These are phyloP conservation scores for Ustilago xerochloae DNA, from an alignment of 1,284 basidiomycete species.

Conservation along the genomic window DNA sequence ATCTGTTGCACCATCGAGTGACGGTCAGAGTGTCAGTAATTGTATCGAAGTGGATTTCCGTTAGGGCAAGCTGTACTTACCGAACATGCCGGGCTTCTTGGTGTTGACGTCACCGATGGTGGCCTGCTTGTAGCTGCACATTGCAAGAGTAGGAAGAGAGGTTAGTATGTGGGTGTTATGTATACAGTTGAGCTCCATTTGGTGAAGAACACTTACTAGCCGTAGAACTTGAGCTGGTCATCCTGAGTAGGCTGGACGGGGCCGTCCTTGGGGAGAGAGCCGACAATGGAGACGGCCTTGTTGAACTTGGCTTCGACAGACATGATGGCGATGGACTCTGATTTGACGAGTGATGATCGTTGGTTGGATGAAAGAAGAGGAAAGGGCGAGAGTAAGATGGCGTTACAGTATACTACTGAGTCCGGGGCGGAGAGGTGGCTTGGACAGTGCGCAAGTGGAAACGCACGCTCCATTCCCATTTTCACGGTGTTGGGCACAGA, in stretches of 20 bases:
- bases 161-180: not conserved
- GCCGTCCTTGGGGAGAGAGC: conserved; percentile 55
- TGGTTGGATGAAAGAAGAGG: not conserved
- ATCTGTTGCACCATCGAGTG: conserved; percentile 33
- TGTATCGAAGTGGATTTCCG: too few species aligned
- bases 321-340: conserved; percentile 19
- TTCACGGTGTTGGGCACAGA: not conserved
- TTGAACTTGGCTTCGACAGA: conserved; percentile 59
- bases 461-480: not conserved
- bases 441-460: not conserved
- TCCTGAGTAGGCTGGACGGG: conserved; percentile 63
- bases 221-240: conserved; percentile 66
- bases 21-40: not conserved
- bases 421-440: not conserved
- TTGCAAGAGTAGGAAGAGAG: not conserved
- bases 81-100: conserved; percentile 65
- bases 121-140: conserved; percentile 65
- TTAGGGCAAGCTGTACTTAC: conserved; percentile 38
- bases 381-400: not conserved
- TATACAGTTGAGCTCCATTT: too few species aligned
- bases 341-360: not conserved
- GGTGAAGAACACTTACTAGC: conserved; percentile 39
- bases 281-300: conserved; percentile 57
- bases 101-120: conserved; percentile 66
- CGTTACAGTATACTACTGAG: not conserved